phyloP scores from a whole-genome alignment of 345 rosid genomes.

The Toxicodendron radicans region DNA sequence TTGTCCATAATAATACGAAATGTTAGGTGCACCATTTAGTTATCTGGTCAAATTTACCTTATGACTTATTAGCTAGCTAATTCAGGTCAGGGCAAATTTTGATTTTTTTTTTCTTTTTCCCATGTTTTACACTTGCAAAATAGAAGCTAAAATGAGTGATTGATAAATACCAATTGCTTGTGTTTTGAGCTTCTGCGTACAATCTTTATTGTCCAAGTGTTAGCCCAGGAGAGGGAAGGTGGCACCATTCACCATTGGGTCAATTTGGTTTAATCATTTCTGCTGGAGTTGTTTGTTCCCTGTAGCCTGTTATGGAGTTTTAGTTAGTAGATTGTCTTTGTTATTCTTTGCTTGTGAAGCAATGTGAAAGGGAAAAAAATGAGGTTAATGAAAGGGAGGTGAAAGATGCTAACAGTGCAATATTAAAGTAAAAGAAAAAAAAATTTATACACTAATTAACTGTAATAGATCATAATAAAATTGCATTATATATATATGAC shows the following conservation, averaged over 20 bases:
- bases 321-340: conserved; percentile 11
- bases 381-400: conserved; percentile 23
- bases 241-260: conserved; percentile 12
- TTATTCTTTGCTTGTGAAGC: conserved; percentile 41
- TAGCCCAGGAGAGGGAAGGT: conserved; percentile 15
- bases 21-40: conserved; percentile 54
- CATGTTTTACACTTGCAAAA: conserved; percentile 15
- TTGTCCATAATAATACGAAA: conserved; percentile 17
- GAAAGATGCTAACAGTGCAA: conserved; percentile 35
- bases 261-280: conserved; percentile 8
- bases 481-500: too few species aligned
- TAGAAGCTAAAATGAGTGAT: conserved; percentile 26
- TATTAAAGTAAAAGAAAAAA: conserved; percentile 36
- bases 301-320: conserved; percentile 1
- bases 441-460: too few species aligned
- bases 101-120: neutral
- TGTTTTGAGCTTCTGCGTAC: conserved; percentile 1
- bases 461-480: too few species aligned
- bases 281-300: neutral
- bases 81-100: neutral
- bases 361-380: conserved; percentile 24
- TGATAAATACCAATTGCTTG: conserved; percentile 34
- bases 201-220: conserved; percentile 22
- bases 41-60: conserved; percentile 24
- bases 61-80: too few species aligned